Percentiles rank a stretch among this genome's conserved stretches.
Conservation (phyloP, 768 basidiomycete genomes). For the Panaeolus papilionaceus region DNA sequence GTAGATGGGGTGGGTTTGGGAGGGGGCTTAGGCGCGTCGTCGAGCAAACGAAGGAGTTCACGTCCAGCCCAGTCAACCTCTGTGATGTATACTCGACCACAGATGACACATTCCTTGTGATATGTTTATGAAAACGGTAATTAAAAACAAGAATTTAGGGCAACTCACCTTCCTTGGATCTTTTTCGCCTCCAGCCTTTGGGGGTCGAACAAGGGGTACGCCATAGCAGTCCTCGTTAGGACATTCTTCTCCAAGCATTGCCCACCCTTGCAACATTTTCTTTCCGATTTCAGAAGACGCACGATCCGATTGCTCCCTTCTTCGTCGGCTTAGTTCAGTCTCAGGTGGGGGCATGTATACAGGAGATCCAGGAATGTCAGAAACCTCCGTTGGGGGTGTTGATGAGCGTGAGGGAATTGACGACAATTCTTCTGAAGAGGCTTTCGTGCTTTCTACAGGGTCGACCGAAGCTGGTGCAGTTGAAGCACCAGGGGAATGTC, state of each 20-base stretch:
- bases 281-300: slow-evolving; percentile 84
- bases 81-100: slow-evolving; percentile 62
- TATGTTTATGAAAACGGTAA: slow-evolving; percentile 7
- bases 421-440: slow-evolving; percentile 43
- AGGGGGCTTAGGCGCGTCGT: not conserved
- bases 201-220: slow-evolving; percentile 83
- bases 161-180: slow-evolving; percentile 68
- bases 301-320: slow-evolving; percentile 81
- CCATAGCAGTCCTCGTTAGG: slow-evolving; percentile 73
- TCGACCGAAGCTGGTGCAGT: slow-evolving; percentile 7
- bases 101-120: slow-evolving; percentile 81
- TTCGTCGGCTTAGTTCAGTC: slow-evolving; percentile 65
- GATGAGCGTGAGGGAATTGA: slow-evolving; percentile 68
- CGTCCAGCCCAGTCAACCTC: slow-evolving; percentile 58
- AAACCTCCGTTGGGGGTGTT: slow-evolving; percentile 81
- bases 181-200: slow-evolving; percentile 63
- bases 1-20: not conserved
- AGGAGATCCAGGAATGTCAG: slow-evolving; percentile 64
- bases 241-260: slow-evolving; percentile 91
- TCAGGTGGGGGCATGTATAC: slow-evolving; percentile 69
- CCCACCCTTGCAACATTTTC: slow-evolving; percentile 81
- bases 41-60: slow-evolving; percentile 39
- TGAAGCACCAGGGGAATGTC: slow-evolving; percentile 34
- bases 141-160: not conserved
- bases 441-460: slow-evolving; percentile 13